These are phyloP conservation scores for Oenanthe javanica DNA, from an alignment of 140 eudicot genomes.

Conservation along the genomic window DNA sequence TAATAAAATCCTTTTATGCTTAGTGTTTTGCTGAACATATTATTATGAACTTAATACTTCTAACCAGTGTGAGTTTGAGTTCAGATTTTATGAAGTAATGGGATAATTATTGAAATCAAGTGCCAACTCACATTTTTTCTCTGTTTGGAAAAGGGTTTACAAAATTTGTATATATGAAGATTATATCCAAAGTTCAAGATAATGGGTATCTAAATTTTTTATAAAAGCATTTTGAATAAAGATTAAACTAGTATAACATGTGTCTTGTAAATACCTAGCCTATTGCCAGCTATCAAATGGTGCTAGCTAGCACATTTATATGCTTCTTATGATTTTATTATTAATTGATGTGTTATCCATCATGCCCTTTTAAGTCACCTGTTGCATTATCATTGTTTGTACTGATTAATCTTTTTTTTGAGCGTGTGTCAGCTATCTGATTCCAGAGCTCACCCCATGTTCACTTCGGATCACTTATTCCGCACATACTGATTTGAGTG, in stretches of 20 bases:
- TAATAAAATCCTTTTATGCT: neutral
- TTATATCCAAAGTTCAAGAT: neutral
- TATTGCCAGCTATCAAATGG: neutral
- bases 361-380: neutral
- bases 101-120: neutral
- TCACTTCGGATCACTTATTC: constrained; percentile 79
- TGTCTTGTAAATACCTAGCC: neutral
- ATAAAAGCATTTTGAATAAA: neutral
- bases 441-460: constrained; percentile 87
- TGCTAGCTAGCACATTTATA: neutral
- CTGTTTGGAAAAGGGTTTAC: neutral
- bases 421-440: constrained; percentile 50
- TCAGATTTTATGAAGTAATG: too few species aligned
- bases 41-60: neutral
- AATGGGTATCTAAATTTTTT: neutral
- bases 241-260: neutral
- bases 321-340: neutral
- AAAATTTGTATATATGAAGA: neutral
- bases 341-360: neutral
- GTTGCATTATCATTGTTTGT: neutral
- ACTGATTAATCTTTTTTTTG: constrained; percentile 1
- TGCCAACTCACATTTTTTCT: neutral
- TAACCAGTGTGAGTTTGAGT: neutral
- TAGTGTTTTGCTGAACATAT: neutral
- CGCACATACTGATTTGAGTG: constrained; percentile 96